phyloP scores from a whole-genome alignment of 2,329 filamentous ascomycete genomes.

The Aureobasidium sp. region DNA sequence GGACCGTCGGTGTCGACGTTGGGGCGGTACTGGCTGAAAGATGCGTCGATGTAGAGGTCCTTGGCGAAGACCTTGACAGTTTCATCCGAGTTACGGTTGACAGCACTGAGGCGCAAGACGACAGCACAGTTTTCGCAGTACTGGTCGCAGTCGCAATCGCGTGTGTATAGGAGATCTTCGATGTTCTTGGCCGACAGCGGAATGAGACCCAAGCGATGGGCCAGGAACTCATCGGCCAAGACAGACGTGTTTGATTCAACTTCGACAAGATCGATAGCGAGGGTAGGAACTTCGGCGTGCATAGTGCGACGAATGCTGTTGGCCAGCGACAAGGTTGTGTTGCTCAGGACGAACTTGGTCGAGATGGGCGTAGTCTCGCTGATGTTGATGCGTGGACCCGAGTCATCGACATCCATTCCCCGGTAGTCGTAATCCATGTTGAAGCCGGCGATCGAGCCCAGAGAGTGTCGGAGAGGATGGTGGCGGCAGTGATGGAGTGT shows the following conservation, averaged over 20 bases:
- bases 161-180: conserved; percentile 72
- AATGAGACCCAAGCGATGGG: conserved; percentile 82
- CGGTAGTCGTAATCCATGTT: conserved; percentile 18
- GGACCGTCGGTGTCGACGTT: background rate
- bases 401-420: conserved; percentile 33
- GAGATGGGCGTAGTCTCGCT: conserved; percentile 55
- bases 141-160: conserved; percentile 94
- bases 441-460: background rate
- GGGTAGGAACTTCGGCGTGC: conserved; percentile 86
- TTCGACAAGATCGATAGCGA: conserved; percentile 91
- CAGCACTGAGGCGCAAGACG: conserved; percentile 69
- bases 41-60: conserved; percentile 59
- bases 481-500: background rate
- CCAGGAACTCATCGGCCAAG: conserved; percentile 90
- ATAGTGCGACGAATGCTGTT: conserved; percentile 88
- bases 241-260: conserved; percentile 92
- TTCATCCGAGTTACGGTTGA: conserved; percentile 62
- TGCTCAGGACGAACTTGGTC: conserved; percentile 85
- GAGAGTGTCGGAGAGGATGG: background rate
- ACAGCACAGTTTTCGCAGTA: conserved; percentile 91
- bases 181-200: conserved; percentile 79
- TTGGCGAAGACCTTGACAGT: conserved; percentile 92
- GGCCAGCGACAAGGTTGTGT: conserved; percentile 82
- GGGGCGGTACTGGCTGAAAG: background rate
- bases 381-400: conserved; percentile 39